Percentiles rank a stretch among this genome's conserved stretches.
phyloP scores from a whole-genome alignment of 345 rosid genomes.

The Eutrema heterophyllum region DNA sequence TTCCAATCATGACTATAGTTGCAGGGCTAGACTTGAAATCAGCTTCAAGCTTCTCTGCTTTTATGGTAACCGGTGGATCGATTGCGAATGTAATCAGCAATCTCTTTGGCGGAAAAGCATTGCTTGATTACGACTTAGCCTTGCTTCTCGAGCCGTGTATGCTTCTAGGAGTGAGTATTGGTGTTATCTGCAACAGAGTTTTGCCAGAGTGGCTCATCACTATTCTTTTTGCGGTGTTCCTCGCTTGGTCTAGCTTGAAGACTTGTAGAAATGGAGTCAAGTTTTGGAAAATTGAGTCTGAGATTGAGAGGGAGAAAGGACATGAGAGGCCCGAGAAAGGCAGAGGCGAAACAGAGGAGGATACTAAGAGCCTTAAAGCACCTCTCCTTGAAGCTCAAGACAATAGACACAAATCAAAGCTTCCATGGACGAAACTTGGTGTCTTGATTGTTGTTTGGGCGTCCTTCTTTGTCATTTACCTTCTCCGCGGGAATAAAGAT shows the following conservation, averaged over 20 bases:
- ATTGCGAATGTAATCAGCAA: conserved; percentile 62
- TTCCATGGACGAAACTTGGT: conserved; percentile 73
- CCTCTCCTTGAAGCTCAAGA: conserved; percentile 41
- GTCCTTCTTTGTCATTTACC: conserved; percentile 59
- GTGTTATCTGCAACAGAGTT: conserved; percentile 67
- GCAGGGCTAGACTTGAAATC: conserved; percentile 74
- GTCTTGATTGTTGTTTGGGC: conserved; percentile 63
- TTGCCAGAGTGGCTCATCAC: conserved; percentile 92
- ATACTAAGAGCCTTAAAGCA: conserved; percentile 17
- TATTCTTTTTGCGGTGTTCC: conserved; percentile 55
- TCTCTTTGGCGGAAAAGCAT: conserved; percentile 33
- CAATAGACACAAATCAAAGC: conserved; percentile 10
- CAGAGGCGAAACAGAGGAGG: conserved; percentile 30
- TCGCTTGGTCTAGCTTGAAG: conserved; percentile 72
- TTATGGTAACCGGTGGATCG: conserved; percentile 94
- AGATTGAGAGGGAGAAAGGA: conserved; percentile 29
- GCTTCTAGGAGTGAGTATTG: conserved; percentile 83
- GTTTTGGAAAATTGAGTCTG: conserved; percentile 65
- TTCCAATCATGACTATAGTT: conserved; percentile 65
- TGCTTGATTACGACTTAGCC: conserved; percentile 69
- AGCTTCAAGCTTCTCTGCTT: conserved; percentile 79
- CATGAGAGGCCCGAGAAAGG: conserved; percentile 39
- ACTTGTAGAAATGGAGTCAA: conserved; percentile 62
- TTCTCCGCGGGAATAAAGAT: conserved; percentile 63
- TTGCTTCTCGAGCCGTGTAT: conserved; percentile 79